Evolutionary conservation across 2,329 filamentous ascomycete species (phyloP).

Genomic region (Trichophyton rubrum): DNA sequence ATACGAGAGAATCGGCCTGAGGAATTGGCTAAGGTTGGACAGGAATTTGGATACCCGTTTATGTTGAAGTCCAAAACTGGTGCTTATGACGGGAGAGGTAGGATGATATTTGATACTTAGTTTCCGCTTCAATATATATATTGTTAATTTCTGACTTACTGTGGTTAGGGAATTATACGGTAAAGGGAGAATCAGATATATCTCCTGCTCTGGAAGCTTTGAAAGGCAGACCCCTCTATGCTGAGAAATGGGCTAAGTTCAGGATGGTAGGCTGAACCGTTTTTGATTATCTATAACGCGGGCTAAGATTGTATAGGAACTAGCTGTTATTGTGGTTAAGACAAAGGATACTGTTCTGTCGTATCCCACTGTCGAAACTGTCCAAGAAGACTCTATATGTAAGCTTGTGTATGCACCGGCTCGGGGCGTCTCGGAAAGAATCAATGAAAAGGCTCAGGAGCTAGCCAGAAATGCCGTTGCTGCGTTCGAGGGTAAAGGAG

Average conservation of each 20-base stretch:
- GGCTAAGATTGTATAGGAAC: slow-evolving; percentile 40
- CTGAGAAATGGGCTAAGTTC: slow-evolving; percentile 81
- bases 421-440: slow-evolving; percentile 49
- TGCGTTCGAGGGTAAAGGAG: slow-evolving; percentile 73
- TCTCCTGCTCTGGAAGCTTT: slow-evolving; percentile 57
- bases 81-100: slow-evolving; percentile 80
- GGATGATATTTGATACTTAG: slow-evolving; percentile 27
- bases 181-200: slow-evolving; percentile 48
- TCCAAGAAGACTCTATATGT: slow-evolving; percentile 93
- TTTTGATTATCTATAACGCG: background rate
- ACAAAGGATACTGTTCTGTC: slow-evolving; percentile 62
- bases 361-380: slow-evolving; percentile 84
- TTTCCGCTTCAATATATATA: background rate
- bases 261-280: slow-evolving; percentile 39
- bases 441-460: slow-evolving; percentile 55
- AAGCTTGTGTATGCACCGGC: slow-evolving; percentile 83
- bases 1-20: slow-evolving; percentile 47
- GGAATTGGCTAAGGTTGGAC: slow-evolving; percentile 52
- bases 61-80: slow-evolving; percentile 88
- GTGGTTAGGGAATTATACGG: slow-evolving; percentile 48
- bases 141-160: slow-evolving; percentile 6
- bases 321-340: slow-evolving; percentile 90
- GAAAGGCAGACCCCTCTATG: slow-evolving; percentile 60
- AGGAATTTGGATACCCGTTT: slow-evolving; percentile 63
- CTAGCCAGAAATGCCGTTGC: slow-evolving; percentile 68